A percentile compares a stretch with the other conserved stretches of the same genome.
Evolutionary conservation across 73 alveolate species (phyloP).

Genomic region (Symbiodinium natans): DNA sequence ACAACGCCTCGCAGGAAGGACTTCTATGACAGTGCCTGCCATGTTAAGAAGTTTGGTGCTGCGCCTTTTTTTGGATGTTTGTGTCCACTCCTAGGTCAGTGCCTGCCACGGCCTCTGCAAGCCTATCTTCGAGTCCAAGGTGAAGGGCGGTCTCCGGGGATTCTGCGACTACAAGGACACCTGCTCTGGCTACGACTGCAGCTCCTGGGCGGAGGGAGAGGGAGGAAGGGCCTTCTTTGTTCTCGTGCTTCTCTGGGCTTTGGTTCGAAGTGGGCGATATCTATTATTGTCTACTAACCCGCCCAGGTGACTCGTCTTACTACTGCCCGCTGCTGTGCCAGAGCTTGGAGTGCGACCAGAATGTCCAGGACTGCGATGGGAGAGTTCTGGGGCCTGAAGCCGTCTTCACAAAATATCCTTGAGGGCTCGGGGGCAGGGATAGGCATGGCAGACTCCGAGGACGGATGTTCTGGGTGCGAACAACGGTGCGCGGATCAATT

Average conservation of each 20-base stretch:
- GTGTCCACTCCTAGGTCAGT: background rate
- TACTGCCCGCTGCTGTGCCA: constrained; percentile 6
- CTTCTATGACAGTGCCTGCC: too few relatives aligned
- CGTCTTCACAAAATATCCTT: too few relatives aligned
- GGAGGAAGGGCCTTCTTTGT: too few relatives aligned
- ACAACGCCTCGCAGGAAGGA: background rate
- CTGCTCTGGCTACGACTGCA: background rate
- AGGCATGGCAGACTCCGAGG: too few relatives aligned
- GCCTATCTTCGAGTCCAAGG: background rate
- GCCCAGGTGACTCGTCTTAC: background rate
- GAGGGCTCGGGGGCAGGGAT: too few relatives aligned
- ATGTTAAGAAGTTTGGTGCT: too few relatives aligned
- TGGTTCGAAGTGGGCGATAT: too few relatives aligned
- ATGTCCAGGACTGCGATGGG: background rate
- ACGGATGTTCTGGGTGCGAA: background rate
- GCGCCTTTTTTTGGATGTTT: too few relatives aligned
- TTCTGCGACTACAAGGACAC: background rate
- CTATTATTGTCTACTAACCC: too few relatives aligned
- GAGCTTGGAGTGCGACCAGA: background rate
- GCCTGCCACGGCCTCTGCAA: background rate
- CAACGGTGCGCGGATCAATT: background rate
- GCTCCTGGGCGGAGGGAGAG: background rate
- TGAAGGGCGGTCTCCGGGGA: background rate
- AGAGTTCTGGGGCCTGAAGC: too few relatives aligned
- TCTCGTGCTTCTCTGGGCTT: too few relatives aligned